Evolutionary conservation across 1,284 basidiomycete species (phyloP), one percentile per base, ranked within the genome.

Genomic region (Bondarzewia mesenterica): DNA sequence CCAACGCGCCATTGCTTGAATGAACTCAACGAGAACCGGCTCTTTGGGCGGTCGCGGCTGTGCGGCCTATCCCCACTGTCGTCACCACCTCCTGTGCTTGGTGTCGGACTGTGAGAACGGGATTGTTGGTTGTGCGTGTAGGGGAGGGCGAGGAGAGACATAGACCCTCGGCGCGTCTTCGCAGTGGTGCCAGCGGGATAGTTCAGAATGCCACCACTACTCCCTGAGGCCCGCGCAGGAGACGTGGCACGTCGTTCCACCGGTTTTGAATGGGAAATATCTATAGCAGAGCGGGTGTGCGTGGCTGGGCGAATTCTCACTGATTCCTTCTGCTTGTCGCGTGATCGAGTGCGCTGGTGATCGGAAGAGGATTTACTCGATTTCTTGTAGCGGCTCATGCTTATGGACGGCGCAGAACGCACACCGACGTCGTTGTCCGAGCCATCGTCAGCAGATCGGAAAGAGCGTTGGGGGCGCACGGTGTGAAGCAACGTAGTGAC

Each of bases 401-500:
- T 41, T 20, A 52, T 38, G 7, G 50, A 39, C 4, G 66, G 60
- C 21, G 59, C 51, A 7, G 66, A 62, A n/a, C 52, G 61, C 44
- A 63, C 61, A 29, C 65, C 71, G 10, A 66, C 55, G 35, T 61
- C 60, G 5, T 61, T 58, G 25, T 58, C 57, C 12, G 53, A 52
- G 16, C 55, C 54, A 49, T 46, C 48, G 40, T 32, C 50, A 12
- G 48, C 49, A 22, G 57, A 58, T n/a, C 66, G 64, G 47, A 70
- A 59, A n/a, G 68, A 57, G 47, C 70, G 64, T 44, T 67, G 62
- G 7, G 67, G 59, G 20, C 65, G 64, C 42, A 69, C 67, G 20
- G 63, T 66, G n/a, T 71, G 71, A 26, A 78, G 65, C 37, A 80
- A 56, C 16, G 72, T 70, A 1, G 76, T 70, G 21, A 79, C 63